phyloP scores from a whole-genome alignment of 768 basidiomycete genomes.

The Neoboletus brunneissimus region DNA sequence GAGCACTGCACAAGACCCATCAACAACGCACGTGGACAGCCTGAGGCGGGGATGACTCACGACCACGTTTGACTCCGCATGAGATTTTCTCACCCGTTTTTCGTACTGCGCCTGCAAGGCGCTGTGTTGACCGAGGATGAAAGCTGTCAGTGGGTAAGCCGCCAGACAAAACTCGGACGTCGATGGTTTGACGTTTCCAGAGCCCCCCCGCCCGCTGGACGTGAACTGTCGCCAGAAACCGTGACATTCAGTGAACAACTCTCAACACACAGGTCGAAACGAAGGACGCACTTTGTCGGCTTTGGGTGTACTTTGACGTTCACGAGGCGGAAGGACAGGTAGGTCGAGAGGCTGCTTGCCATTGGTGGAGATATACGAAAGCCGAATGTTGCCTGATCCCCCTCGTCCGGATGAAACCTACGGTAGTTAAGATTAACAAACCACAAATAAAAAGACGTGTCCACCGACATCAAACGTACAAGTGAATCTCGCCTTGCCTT shows the following conservation, averaged over 20 bases:
- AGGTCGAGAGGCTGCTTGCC: not conserved
- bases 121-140: constrained; percentile 18
- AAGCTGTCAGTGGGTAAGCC: constrained; percentile 22
- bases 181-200: constrained; percentile 21
- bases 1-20: constrained; percentile 14
- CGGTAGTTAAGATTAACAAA: not conserved
- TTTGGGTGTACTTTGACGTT: not conserved
- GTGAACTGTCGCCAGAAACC: constrained; percentile 5
- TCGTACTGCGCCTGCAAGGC: constrained; percentile 16
- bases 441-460: not conserved
- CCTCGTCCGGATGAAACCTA: constrained; percentile 25
- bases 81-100: constrained; percentile 4
- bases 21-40: not conserved
- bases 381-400: constrained; percentile 24
- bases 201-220: constrained; percentile 27
- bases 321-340: not conserved
- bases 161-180: not conserved
- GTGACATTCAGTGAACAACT: not conserved
- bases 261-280: not conserved
- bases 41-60: constrained; percentile 12
- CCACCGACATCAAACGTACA: constrained; percentile 14
- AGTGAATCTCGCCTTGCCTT: constrained; percentile 6
- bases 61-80: constrained; percentile 13
- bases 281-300: not conserved
- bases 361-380: not conserved